A percentile compares a stretch with the other conserved stretches of the same genome.
Evolutionary conservation across 768 basidiomycete species (phyloP).

Genomic region (Myochromella boudieri): DNA sequence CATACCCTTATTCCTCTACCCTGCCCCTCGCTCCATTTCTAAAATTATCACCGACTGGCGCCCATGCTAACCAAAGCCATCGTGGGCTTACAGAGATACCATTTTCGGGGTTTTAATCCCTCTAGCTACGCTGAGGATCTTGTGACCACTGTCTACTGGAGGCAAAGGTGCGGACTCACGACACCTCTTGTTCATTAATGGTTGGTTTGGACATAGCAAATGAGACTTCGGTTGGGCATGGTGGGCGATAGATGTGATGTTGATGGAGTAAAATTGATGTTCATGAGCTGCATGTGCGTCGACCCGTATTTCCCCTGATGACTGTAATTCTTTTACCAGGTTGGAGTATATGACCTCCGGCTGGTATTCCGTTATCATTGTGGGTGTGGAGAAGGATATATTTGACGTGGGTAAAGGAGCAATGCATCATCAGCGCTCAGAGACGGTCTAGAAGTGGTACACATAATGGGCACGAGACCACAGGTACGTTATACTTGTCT

Average conservation of each 20-base stretch:
- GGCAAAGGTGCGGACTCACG: not conserved
- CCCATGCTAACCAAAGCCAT: not conserved
- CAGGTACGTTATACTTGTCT: too few species aligned
- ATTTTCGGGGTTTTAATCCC: not conserved
- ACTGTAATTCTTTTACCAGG: not conserved
- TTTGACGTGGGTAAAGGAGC: not conserved
- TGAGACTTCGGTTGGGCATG: not conserved
- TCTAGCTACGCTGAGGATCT: not conserved
- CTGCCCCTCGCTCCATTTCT: too few species aligned
- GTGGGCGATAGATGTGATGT: constrained; percentile 1
- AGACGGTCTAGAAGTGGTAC: too few species aligned
- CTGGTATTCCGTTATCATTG: too few species aligned
- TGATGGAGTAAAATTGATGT: not conserved
- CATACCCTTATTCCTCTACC: not conserved
- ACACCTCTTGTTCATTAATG: not conserved
- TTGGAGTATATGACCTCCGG: too few species aligned
- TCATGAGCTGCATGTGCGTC: not conserved
- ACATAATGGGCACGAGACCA: too few species aligned
- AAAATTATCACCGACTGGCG: too few species aligned
- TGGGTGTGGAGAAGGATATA: constrained; percentile 1
- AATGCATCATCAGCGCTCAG: not conserved
- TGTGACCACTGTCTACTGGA: not conserved
- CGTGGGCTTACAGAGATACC: not conserved
- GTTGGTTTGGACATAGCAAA: not conserved
- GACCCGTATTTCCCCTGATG: not conserved